phyloP scores from a whole-genome alignment of 345 rosid species.

The Salix arbutifolia region DNA sequence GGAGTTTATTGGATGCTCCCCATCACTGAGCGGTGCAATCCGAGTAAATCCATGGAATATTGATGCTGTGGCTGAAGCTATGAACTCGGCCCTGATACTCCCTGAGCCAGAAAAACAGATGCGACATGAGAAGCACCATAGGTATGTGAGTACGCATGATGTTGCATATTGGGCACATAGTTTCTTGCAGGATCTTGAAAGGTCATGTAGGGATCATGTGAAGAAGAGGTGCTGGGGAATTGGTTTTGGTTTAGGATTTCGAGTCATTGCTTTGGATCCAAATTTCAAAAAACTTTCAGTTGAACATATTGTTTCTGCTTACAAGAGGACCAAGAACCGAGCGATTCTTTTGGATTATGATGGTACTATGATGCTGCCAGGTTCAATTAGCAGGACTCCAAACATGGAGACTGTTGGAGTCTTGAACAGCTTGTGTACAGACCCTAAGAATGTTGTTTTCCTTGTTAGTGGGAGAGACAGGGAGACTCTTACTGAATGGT shows the following conservation, averaged over 20 bases:
- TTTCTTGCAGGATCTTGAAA: constrained; percentile 89
- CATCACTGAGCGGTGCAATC: constrained; percentile 84
- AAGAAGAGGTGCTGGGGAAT: constrained; percentile 92
- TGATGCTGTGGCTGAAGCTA: constrained; percentile 83
- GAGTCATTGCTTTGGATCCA: constrained; percentile 89
- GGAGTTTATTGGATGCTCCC: constrained; percentile 91
- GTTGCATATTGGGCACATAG: constrained; percentile 94
- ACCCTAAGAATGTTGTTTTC: constrained; percentile 73
- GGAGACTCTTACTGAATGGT: constrained; percentile 65
- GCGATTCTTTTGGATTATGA: constrained; percentile 90
- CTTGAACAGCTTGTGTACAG: constrained; percentile 64
- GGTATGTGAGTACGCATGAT: constrained; percentile 88
- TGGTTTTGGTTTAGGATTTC: constrained; percentile 86
- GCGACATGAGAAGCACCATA: constrained; percentile 90
- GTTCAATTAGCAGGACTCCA: constrained; percentile 54
- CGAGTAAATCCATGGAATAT: constrained; percentile 94
- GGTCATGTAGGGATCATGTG: constrained; percentile 77
- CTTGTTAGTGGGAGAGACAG: constrained; percentile 84
- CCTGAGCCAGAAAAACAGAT: constrained; percentile 75
- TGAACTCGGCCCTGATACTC: constrained; percentile 65
- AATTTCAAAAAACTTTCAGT: constrained; percentile 75
- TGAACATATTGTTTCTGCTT: constrained; percentile 87
- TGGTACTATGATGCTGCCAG: constrained; percentile 60
- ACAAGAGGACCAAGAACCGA: constrained; percentile 75
- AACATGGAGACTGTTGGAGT: constrained; percentile 50